Conservation (phyloP, 1,284 basidiomycete genomes). For the Gomphus bonarii region DNA sequence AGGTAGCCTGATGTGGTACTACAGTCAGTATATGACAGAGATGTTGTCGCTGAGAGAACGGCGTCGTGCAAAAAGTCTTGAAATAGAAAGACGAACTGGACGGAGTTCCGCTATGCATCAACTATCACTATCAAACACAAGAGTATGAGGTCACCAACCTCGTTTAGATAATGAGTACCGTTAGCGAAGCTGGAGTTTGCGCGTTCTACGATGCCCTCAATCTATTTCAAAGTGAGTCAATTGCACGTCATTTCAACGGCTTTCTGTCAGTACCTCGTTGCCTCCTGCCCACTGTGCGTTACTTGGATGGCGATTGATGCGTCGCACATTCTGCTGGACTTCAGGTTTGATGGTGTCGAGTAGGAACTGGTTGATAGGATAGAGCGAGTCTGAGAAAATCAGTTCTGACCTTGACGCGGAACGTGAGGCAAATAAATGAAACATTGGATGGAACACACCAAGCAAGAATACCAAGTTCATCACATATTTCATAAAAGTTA, state of each 20-base stretch:
- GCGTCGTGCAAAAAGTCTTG: conserved; percentile 43
- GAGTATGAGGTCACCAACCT: conserved; percentile 25
- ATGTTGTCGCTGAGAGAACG: conserved; percentile 38
- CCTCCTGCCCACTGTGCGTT: conserved; percentile 53
- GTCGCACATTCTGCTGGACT: conserved; percentile 46
- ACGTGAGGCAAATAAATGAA: neutral
- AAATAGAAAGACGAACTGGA: conserved; percentile 40
- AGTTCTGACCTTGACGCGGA: conserved; percentile 32
- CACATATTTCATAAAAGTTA: conserved; percentile 48
- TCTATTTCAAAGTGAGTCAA: conserved; percentile 14
- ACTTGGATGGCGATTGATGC: conserved; percentile 47
- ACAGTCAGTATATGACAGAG: conserved; percentile 54
- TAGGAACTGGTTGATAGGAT: conserved; percentile 44
- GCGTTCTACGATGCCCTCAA: conserved; percentile 40
- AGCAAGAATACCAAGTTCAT: conserved; percentile 51
- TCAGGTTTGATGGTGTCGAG: conserved; percentile 44
- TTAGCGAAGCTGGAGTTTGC: conserved; percentile 30
- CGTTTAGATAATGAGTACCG: conserved; percentile 35
- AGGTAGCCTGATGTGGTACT: conserved; percentile 50
- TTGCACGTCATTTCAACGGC: neutral
- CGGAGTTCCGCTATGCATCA: neutral
- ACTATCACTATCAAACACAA: neutral
- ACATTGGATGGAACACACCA: conserved; percentile 25
- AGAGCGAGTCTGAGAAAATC: conserved; percentile 52
- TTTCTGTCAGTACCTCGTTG: conserved; percentile 28